A percentile compares a stretch with the other conserved stretches of the same genome.
These are phyloP conservation scores for Chrysochromulina tobinii DNA, from an alignment of 78 protist genomes.

Conservation along the genomic window DNA sequence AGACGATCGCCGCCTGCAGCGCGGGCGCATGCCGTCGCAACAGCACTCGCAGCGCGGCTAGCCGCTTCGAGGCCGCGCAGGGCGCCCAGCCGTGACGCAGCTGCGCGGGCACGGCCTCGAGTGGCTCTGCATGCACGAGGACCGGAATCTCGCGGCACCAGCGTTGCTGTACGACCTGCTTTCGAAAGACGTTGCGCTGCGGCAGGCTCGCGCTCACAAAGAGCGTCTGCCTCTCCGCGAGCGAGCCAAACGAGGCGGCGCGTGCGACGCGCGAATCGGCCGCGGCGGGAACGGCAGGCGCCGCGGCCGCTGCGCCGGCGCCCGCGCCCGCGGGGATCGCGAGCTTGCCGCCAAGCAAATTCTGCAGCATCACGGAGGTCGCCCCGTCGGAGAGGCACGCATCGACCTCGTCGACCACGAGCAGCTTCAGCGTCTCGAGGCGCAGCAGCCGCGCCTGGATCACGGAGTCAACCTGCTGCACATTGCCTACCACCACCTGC, in stretches of 20 bases:
- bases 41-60: not conserved
- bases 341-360: not conserved
- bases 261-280: not conserved
- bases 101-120: not conserved
- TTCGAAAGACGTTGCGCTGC: not conserved
- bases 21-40: not conserved
- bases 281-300: not conserved
- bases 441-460: not conserved
- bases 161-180: not conserved
- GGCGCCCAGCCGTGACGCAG: not conserved
- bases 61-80: not conserved
- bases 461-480: not conserved
- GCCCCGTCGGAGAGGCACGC: not conserved
- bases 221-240: not conserved
- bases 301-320: too few relatives aligned
- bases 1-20: not conserved
- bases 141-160: not conserved
- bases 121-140: not conserved
- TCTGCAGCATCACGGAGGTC: not conserved
- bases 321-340: too few relatives aligned
- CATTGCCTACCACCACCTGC: conserved; percentile 15
- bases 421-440: not conserved
- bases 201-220: not conserved
- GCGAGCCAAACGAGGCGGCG: not conserved
- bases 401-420: conserved; percentile 5